phyloP scores from a whole-genome alignment of 1,139 yeast species.

The Yamadazyma siamensis region DNA sequence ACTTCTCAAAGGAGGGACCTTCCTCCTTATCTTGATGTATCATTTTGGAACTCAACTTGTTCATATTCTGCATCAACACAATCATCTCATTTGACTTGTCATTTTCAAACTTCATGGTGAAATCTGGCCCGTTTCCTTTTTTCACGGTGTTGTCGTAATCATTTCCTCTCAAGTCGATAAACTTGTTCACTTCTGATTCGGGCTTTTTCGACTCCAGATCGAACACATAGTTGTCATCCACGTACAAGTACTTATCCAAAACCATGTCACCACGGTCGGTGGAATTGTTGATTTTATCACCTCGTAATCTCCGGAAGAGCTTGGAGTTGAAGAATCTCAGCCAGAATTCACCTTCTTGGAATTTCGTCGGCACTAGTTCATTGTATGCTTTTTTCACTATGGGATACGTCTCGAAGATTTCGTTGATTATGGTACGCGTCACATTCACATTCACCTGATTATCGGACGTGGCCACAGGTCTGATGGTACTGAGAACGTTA shows the following conservation, averaged over 20 bases:
- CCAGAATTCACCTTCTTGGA: slow-evolving; percentile 93
- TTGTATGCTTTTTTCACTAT: slow-evolving; percentile 85
- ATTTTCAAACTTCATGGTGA: slow-evolving; percentile 79
- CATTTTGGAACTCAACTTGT: slow-evolving; percentile 80
- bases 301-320: slow-evolving; percentile 80
- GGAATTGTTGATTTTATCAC: slow-evolving; percentile 70
- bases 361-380: slow-evolving; percentile 79
- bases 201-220: slow-evolving; percentile 19
- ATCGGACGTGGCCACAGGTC: slow-evolving; percentile 87
- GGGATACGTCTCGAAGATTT: slow-evolving; percentile 90
- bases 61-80: slow-evolving; percentile 82
- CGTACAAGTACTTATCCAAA: slow-evolving; percentile 75
- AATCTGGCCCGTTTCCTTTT: slow-evolving; percentile 79
- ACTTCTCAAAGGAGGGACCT: slow-evolving; percentile 7
- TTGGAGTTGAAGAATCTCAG: slow-evolving; percentile 92
- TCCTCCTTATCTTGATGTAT: slow-evolving; percentile 31
- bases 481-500: slow-evolving; percentile 88
- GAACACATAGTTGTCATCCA: slow-evolving; percentile 32
- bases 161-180: slow-evolving; percentile 77
- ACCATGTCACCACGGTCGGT: slow-evolving; percentile 82
- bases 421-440: slow-evolving; percentile 85
- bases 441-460: slow-evolving; percentile 89
- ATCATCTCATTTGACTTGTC: slow-evolving; percentile 59
- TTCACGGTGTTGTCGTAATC: slow-evolving; percentile 75
- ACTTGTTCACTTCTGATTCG: slow-evolving; percentile 41